Percentiles rank a stretch among this genome's conserved stretches.
Conservation (phyloP, 306 rosid genomes). For the Adenanthera pavonina region DNA sequence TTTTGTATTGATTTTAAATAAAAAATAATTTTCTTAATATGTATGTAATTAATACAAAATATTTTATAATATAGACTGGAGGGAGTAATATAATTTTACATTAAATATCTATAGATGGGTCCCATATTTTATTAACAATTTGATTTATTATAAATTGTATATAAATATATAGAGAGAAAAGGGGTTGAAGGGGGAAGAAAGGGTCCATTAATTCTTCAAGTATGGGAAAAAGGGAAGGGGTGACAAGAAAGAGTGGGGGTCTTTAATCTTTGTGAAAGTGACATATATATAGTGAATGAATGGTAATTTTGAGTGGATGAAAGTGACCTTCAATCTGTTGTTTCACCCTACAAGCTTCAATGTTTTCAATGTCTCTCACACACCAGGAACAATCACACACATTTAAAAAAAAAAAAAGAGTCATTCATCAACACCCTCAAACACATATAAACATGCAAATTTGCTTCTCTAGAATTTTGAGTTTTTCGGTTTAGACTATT, state of each 20-base stretch:
- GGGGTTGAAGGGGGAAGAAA: conserved; percentile 43
- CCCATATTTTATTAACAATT: too few species aligned
- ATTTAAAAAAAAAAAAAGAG: too few species aligned
- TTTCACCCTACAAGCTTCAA: conserved; percentile 37
- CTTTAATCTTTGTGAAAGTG: conserved; percentile 58
- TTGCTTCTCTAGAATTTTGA: conserved; percentile 41
- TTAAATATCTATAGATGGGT: too few species aligned
- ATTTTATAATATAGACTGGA: too few species aligned
- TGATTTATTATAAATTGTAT: not conserved
- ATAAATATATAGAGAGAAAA: not conserved
- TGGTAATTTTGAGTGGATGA: conserved; percentile 42
- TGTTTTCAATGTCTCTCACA: not conserved
- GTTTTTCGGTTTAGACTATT: conserved; percentile 31
- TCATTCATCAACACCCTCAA: not conserved
- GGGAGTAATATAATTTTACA: too few species aligned
- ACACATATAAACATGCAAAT: too few species aligned
- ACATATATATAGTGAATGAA: conserved; percentile 35
- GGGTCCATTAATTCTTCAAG: conserved; percentile 49
- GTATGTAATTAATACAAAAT: too few species aligned
- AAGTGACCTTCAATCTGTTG: conserved; percentile 38
- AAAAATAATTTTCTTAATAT: too few species aligned
- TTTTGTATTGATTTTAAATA: too few species aligned
- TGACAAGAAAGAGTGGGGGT: conserved; percentile 39
- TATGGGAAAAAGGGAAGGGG: conserved; percentile 57
- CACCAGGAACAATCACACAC: not conserved